Evolutionary conservation across 73 alveolate species (phyloP).

Genomic region (Paramecium octaurelia): DNA sequence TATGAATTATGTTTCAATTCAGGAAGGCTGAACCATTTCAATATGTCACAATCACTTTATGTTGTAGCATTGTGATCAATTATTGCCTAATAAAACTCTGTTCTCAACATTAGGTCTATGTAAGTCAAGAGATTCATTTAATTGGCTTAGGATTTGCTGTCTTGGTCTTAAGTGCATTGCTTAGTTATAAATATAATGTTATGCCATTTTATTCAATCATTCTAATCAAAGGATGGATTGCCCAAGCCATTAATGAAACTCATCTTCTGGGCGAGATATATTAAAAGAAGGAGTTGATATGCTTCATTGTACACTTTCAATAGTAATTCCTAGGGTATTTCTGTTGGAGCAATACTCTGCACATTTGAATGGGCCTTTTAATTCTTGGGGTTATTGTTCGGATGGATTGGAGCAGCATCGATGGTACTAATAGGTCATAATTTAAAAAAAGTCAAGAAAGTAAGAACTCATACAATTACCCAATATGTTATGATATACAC

Average conservation of each 20-base stretch:
- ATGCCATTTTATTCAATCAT: neutral
- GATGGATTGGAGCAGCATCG: neutral
- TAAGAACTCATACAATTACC: neutral
- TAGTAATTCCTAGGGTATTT: neutral
- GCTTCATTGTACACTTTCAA: neutral
- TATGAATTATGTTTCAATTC: neutral
- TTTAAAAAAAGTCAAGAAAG: neutral
- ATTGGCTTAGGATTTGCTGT: neutral
- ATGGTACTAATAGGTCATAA: neutral
- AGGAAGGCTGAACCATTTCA: neutral
- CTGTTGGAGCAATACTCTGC: neutral
- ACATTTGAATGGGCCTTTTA: neutral
- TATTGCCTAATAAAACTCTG: neutral
- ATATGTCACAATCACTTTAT: neutral
- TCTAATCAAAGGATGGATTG: neutral
- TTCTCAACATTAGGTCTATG: neutral
- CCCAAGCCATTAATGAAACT: neutral
- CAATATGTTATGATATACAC: neutral
- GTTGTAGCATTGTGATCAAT: neutral
- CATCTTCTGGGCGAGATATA: neutral
- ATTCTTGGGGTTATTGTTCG: neutral
- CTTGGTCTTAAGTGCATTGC: neutral
- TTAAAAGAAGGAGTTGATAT: neutral
- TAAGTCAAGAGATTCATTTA: neutral
- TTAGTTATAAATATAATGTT: neutral